These are phyloP conservation scores for Xylariaceae sp. DNA, from an alignment of 2,329 filamentous ascomycete species.

Conservation along the genomic window DNA sequence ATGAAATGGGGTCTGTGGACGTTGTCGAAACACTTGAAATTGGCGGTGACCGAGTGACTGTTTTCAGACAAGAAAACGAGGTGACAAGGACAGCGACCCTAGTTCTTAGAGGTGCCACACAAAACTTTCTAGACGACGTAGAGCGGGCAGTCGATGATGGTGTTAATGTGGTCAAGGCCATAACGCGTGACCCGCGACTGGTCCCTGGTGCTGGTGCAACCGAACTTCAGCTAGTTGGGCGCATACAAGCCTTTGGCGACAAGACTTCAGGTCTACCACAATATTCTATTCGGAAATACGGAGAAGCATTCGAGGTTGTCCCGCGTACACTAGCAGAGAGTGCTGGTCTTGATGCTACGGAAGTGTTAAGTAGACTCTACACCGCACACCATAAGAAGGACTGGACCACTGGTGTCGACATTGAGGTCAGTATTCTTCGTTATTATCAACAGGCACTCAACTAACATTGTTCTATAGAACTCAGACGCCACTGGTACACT, in stretches of 20 bases:
- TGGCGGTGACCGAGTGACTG: conserved; percentile 95
- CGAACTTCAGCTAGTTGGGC: conserved; percentile 91
- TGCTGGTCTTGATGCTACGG: conserved; percentile 95
- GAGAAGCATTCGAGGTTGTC: conserved; percentile 96
- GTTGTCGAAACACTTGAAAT: conserved; percentile 97
- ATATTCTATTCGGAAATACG: conserved; percentile 97
- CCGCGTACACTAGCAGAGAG: conserved; percentile 93
- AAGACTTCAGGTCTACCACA: conserved; percentile 92
- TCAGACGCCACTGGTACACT: conserved; percentile 64
- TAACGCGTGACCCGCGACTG: conserved; percentile 88
- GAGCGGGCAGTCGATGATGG: conserved; percentile 97
- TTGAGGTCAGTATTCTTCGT: conserved; percentile 65
- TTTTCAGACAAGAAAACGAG: conserved; percentile 96
- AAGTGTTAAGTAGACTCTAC: conserved; percentile 90
- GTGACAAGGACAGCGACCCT: conserved; percentile 91
- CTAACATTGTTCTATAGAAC: conserved; percentile 18
- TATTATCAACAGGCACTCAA: not conserved
- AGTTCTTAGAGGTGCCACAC: conserved; percentile 91
- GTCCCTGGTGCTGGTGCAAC: conserved; percentile 94
- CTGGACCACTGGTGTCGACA: conserved; percentile 92
- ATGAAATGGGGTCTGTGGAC: conserved; percentile 96
- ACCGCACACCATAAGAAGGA: conserved; percentile 89
- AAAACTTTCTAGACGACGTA: conserved; percentile 97
- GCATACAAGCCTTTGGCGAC: conserved; percentile 88
- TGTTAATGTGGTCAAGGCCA: conserved; percentile 98